Conservation (phyloP, 306 rosid genomes). For the Carpinus viminea region DNA sequence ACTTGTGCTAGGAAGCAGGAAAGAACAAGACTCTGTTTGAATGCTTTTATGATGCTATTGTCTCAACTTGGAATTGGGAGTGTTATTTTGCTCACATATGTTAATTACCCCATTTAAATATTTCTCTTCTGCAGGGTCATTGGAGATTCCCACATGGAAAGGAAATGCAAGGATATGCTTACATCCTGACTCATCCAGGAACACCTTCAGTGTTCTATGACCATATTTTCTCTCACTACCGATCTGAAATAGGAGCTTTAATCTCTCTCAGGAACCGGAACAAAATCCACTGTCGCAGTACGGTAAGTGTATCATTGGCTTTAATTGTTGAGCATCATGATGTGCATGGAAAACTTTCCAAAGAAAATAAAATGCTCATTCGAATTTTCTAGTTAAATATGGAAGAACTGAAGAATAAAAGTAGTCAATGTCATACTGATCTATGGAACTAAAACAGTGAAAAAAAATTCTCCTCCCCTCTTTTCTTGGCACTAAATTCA, state of each 20-base stretch:
- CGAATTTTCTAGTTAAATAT: neutral
- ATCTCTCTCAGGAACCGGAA: slow-evolving; percentile 66
- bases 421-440: neutral
- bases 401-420: neutral
- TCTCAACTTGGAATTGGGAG: slow-evolving; percentile 2
- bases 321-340: neutral
- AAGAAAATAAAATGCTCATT: neutral
- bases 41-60: neutral
- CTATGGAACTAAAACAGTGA: neutral
- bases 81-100: neutral
- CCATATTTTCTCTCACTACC: slow-evolving; percentile 75
- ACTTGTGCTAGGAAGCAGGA: neutral
- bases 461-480: neutral
- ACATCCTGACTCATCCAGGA: slow-evolving; percentile 96
- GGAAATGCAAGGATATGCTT: slow-evolving; percentile 99
- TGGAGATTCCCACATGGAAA: slow-evolving; percentile 92
- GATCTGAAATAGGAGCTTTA: slow-evolving; percentile 58
- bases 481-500: neutral
- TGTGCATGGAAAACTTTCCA: neutral
- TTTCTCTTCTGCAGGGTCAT: slow-evolving; percentile 75
- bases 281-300: slow-evolving; percentile 75
- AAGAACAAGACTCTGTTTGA: neutral
- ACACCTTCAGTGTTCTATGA: slow-evolving; percentile 88
- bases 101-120: slow-evolving; percentile 9
- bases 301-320: slow-evolving; percentile 51